A percentile compares a stretch with the other conserved stretches of the same genome.
Conservation (phyloP, 495 filamentous ascomycete species). For the Chaetomium tenue region DNA sequence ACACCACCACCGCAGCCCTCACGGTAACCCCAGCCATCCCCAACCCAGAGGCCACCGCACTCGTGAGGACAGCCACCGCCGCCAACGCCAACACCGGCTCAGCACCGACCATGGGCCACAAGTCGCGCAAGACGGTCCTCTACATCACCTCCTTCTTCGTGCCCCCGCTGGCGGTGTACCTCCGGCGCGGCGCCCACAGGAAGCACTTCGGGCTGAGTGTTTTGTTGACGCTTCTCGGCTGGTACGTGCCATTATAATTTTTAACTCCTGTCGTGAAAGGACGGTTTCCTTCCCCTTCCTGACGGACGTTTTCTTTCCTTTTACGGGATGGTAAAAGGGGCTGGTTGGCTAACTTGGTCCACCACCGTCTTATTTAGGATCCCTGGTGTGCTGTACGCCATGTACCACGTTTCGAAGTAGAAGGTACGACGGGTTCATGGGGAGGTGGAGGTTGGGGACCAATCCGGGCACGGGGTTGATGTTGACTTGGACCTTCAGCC, state of each 20-base stretch:
- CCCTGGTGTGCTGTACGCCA: conserved; percentile 14
- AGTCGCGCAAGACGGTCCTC: conserved; percentile 11
- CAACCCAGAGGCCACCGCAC: no score
- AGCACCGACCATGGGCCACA: conserved; percentile 2
- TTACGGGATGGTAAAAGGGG: background rate
- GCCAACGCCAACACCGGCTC: background rate
- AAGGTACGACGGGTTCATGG: conserved; percentile 3
- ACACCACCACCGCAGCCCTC: background rate
- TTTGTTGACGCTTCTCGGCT: conserved; percentile 78
- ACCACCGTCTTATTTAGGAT: background rate
- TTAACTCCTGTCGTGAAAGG: no score
- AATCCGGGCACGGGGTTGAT: background rate
- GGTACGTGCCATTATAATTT: no score
- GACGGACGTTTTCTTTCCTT: background rate
- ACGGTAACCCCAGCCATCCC: background rate
- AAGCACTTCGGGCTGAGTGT: conserved; percentile 85
- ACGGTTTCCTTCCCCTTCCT: no score
- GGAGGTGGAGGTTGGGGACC: background rate
- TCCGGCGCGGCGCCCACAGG: conserved; percentile 79
- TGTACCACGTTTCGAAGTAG: conserved; percentile 16
- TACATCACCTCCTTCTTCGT: conserved; percentile 68
- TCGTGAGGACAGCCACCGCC: no score
- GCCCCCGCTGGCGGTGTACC: conserved; percentile 87
- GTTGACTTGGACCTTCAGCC: background rate
- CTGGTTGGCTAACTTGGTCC: background rate